A percentile compares a stretch with the other conserved stretches of the same genome.
Evolutionary conservation across 129 eudicot species (phyloP).

Genomic region (Apium graveolens): DNA sequence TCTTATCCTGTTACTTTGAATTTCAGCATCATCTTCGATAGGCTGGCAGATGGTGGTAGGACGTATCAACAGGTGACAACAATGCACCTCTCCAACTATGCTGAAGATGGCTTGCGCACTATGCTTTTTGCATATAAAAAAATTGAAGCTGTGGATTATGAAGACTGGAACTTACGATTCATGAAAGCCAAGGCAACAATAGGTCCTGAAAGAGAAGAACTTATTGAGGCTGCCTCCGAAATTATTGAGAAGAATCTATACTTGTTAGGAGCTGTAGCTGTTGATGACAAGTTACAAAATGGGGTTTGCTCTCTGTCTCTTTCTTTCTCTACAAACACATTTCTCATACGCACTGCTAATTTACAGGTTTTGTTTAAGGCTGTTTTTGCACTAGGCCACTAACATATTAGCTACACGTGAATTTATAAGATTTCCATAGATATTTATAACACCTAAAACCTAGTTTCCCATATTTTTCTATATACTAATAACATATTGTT

Average conservation of each 20-base stretch:
- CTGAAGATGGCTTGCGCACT: slow-evolving; percentile 51
- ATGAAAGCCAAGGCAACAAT: slow-evolving; percentile 42
- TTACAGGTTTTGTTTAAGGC: not conserved
- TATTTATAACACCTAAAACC: not conserved
- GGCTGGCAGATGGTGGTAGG: slow-evolving; percentile 49
- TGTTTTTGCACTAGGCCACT: not conserved
- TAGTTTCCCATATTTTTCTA: not conserved
- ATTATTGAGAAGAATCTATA: slow-evolving; percentile 37
- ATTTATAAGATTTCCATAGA: not conserved
- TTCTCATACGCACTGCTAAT: not conserved
- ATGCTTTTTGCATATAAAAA: slow-evolving; percentile 44
- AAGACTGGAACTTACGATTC: slow-evolving; percentile 38
- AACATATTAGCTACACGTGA: not conserved
- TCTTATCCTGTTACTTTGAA: not conserved
- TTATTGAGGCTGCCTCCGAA: slow-evolving; percentile 36
- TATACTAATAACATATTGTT: not conserved
- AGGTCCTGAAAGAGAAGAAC: slow-evolving; percentile 43
- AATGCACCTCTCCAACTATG: slow-evolving; percentile 44
- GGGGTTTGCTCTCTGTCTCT: slow-evolving; percentile 34
- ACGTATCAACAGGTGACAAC: slow-evolving; percentile 53
- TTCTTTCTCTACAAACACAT: not conserved
- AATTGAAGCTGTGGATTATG: slow-evolving; percentile 29
- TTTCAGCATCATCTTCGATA: slow-evolving; percentile 39
- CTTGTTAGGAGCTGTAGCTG: slow-evolving; percentile 47
- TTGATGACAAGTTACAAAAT: slow-evolving; percentile 49